Conservation (phyloP, 2,329 filamentous ascomycete species). For the Talaromyces pinophilus region DNA sequence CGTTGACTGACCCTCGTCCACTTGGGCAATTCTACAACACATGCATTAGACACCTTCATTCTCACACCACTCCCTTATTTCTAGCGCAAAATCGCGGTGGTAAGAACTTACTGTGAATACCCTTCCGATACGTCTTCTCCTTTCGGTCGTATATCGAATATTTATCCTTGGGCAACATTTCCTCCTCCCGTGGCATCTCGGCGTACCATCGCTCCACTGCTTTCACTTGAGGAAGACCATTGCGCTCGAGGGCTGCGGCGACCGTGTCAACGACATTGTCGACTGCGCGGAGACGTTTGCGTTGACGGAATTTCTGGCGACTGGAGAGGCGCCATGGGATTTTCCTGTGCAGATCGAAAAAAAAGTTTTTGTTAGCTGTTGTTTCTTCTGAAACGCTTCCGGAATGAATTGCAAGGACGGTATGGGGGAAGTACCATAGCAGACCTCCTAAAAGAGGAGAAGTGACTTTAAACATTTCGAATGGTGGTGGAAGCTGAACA, state of each 20-base stretch:
- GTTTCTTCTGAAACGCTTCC: background rate
- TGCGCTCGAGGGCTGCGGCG: constrained; percentile 72
- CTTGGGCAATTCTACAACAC: constrained; percentile 69
- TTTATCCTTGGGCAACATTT: constrained; percentile 96
- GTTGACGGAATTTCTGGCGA: constrained; percentile 86
- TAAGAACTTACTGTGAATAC: constrained; percentile 86
- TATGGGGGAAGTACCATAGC: constrained; percentile 63
- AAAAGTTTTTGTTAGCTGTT: constrained; percentile 23
- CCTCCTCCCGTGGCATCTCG: constrained; percentile 92
- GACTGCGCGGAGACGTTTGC: constrained; percentile 78
- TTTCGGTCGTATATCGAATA: constrained; percentile 98
- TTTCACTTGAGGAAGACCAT: constrained; percentile 69
- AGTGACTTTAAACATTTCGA: constrained; percentile 77
- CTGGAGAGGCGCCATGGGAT: constrained; percentile 92
- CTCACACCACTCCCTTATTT: background rate
- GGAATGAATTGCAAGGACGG: background rate
- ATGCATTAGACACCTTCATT: background rate
- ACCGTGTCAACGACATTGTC: constrained; percentile 85
- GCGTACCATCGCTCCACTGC: constrained; percentile 86
- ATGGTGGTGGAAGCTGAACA: background rate
- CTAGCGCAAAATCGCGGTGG: background rate
- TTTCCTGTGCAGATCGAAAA: constrained; percentile 64
- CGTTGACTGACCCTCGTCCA: constrained; percentile 96
- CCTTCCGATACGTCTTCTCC: constrained; percentile 92
- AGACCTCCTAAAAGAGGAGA: constrained; percentile 76